Conservation (phyloP, 345 rosid genomes). For the Sisymbrium irio region DNA sequence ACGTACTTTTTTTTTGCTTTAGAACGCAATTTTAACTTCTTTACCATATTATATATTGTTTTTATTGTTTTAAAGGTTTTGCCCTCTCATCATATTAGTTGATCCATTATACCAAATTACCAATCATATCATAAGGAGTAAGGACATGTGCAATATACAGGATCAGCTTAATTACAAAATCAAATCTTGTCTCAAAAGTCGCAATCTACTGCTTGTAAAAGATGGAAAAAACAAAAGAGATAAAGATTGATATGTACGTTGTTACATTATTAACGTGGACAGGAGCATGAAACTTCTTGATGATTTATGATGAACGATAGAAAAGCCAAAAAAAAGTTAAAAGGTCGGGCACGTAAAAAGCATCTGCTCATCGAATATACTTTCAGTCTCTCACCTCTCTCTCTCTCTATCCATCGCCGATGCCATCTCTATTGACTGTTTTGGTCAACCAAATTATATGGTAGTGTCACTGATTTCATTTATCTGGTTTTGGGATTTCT, state of each 20-base stretch:
- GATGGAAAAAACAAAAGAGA: constrained; percentile 5
- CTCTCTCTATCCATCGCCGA: background rate
- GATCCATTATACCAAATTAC: background rate
- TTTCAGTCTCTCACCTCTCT: too few relatives aligned
- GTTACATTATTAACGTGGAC: constrained; percentile 18
- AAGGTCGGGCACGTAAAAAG: constrained; percentile 19
- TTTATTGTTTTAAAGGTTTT: background rate
- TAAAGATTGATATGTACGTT: constrained; percentile 13
- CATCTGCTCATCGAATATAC: constrained; percentile 28
- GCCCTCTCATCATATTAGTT: background rate
- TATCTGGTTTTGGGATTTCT: background rate
- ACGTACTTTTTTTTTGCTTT: background rate
- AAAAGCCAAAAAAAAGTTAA: background rate
- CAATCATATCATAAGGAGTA: background rate
- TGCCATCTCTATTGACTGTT: constrained; percentile 5
- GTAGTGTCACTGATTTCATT: background rate
- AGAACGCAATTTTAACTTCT: background rate
- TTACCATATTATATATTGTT: background rate
- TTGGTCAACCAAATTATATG: background rate
- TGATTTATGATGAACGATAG: background rate
- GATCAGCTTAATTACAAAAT: background rate
- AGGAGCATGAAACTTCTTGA: constrained; percentile 14
- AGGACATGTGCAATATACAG: constrained; percentile 13
- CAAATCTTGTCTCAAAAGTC: constrained; percentile 24
- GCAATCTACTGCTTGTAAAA: constrained; percentile 11